Evolutionary conservation across 1,284 basidiomycete species (phyloP), one percentile per base, ranked within the genome.

Genomic region (Coriolopsis trogii): DNA sequence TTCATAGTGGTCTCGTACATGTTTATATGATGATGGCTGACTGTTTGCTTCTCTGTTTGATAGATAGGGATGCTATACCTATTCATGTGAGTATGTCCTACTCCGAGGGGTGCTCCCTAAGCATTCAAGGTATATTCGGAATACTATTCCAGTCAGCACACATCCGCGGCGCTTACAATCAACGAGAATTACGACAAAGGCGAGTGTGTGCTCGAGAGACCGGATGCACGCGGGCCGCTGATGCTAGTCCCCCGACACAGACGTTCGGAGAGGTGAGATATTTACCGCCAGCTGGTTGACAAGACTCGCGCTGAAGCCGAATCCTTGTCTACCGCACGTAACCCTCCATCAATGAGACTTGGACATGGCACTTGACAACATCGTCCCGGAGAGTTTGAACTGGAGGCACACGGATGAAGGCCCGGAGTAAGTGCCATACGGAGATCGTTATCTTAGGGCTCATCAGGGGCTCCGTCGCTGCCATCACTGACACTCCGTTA

Each of bases 321-420:
- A 3, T 25, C 6, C 12, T 8, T 21, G 36, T 40, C 16, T 12
- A 6, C 20, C 40, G 9, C 8, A 21, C n/a, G 18, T 7, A 5
- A 15, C 30, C 41, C 13, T 23, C 18, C 18, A 44, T 24, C 15
- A 9, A 15, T 36, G 10, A 90, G 88, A 91, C 62, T 90, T 91
- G 89, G 82, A 87, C 61, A 91, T 89, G 85, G 88, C 89, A 29
- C 74, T 97, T 15, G 95, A 97, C 71, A 80, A 74, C 25, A 85
- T 95, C 52, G 93, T 98, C 1, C 95, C 95, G 0, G 94, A 97
- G 68, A 79, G 69, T 20, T 74, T 96, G n/a, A 75, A 84, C 16
- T 97, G 94, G 94, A 73, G 77, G 43, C 95, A 97, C 70, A 93
- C 87, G 3, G 92, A 93, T 66, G 93, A 96, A 74, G 93, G 92